Evolutionary conservation across 2,329 filamentous ascomycete genomes (phyloP), one percentile per base, ranked within the genome.

Genomic region (Hymenoscyphus linearis): DNA sequence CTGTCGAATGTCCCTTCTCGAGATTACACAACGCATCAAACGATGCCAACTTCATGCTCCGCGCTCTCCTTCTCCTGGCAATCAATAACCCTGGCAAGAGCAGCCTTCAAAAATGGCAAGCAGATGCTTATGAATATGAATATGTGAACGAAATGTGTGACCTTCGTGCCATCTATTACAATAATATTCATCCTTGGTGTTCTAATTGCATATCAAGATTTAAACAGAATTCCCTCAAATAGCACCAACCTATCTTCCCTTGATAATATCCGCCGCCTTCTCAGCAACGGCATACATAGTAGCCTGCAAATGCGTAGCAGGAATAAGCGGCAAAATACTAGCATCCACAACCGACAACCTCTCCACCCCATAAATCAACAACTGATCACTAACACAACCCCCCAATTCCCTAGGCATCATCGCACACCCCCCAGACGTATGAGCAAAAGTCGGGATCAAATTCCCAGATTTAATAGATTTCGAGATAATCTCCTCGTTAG

Each of bases 321-420:
- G 61, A 50, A 64, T 61, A 37, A 63, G 47, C 6, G 61, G 61
- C 2, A 65, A 55, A 26, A 65, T 60, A 40, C 40, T 58, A 10
- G 56, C 56, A 57, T 64, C 62, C 7, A 59, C 62, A 18, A 64
- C 14, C 16, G 52, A 55, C 25, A 59, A 36, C 14, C 25, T 44
- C 22, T 59, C 50, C 27, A 55, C 52, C n/a, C 58, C 58, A 52
- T 59, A 59, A 54, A 59, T 52, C 26, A 55, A 35, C 35, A 59
- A 34, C 5, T 50, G 12, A 55, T 55, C 52, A 47, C 52, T 55
- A 13, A 59, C 58, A 37, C 34, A 37, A 22, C 58, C 58, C 5
- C 61, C 55, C 14, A 65, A 53, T 7, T 56, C 36, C 34, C 44
- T 52, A 4, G 59, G 59, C 59, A 60, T 59, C 58, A 59, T 59